Evolutionary conservation across 495 filamentous ascomycete genomes (phyloP), one percentile per base, ranked within the genome.

Genomic region (Aspergillus haitiensis): DNA sequence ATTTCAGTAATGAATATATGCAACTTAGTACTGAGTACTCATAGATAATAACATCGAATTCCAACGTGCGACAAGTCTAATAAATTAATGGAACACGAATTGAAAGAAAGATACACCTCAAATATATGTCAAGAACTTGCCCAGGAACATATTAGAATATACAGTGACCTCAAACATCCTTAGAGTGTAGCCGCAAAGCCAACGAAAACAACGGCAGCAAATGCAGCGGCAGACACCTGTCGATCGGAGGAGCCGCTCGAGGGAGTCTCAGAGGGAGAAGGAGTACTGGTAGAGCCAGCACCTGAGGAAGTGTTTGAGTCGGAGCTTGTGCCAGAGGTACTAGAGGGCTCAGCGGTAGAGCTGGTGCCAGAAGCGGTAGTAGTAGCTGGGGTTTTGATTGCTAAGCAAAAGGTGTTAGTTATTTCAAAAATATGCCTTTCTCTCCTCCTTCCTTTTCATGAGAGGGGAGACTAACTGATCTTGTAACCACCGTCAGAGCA

Each of bases 141-240:
- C 50, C 42, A 52, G 39, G 11, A 50, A 45, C 54, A 9, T 48
- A 33, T 42, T 52, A 60, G 36, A 32, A 46, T 60, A 61, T 53
- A 57, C 54, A 54, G 52, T 42, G 3, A 12, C 21, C 36, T 42
- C 34, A 60, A 42, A 42, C n/a, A 36, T 21, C 32, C 55, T 71
- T 64, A 78, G 52, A 78, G 66, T 16, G 72, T 65, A 31, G 73
- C 75, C 9, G 75, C 75, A 47, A 72, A 71, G 6, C 73, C 75
- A 27, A 74, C 55, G 54, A 77, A 77, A 13, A 78, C 61, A 18
- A 71, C 73, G 36, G 75, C 75, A 52, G 64, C 72, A 59, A 78
- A 66, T 9, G 71, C 67, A 31, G 72, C 72, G 47, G 68, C 67
- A 37, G 71, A 71, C 53, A 75, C 61, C 54, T 76, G 68, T n/a